phyloP scores from a whole-genome alignment of 1,284 basidiomycete genomes.

The Ustilago bromivora region DNA sequence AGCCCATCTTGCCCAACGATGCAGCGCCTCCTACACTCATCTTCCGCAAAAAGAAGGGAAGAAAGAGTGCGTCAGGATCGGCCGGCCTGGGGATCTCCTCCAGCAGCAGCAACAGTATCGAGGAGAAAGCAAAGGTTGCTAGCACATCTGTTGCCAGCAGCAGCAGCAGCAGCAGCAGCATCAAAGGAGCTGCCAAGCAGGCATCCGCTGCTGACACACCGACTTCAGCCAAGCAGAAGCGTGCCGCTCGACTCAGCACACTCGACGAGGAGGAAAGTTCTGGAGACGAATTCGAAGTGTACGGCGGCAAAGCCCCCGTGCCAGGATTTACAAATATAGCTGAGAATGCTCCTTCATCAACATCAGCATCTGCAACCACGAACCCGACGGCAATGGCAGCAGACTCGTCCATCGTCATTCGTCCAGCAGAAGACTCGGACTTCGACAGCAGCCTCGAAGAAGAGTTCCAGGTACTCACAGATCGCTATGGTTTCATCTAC shows the following conservation, averaged over 20 bases:
- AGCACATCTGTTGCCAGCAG: background rate
- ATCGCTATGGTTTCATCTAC: conserved; percentile 96
- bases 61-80: conserved; percentile 16
- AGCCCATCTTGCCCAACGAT: conserved; percentile 86
- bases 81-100: conserved; percentile 58
- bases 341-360: conserved; percentile 8
- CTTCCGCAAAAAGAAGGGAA: conserved; percentile 37
- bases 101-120: conserved; percentile 18
- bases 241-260: conserved; percentile 39
- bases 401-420: conserved; percentile 48
- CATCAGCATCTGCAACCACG: background rate
- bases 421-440: conserved; percentile 29
- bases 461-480: conserved; percentile 78
- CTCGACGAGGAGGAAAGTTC: conserved; percentile 62
- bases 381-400: background rate
- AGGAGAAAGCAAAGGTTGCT: background rate
- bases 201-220: conserved; percentile 4
- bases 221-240: conserved; percentile 21
- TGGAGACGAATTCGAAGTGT: conserved; percentile 66
- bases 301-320: conserved; percentile 67
- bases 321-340: conserved; percentile 43
- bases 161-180: background rate
- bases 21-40: conserved; percentile 81
- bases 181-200: background rate
- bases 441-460: conserved; percentile 67